A percentile compares a stretch with the other conserved stretches of the same genome.
Evolutionary conservation across 805 yeast genomes (phyloP).

Genomic region (Lachancea nothofagi): DNA sequence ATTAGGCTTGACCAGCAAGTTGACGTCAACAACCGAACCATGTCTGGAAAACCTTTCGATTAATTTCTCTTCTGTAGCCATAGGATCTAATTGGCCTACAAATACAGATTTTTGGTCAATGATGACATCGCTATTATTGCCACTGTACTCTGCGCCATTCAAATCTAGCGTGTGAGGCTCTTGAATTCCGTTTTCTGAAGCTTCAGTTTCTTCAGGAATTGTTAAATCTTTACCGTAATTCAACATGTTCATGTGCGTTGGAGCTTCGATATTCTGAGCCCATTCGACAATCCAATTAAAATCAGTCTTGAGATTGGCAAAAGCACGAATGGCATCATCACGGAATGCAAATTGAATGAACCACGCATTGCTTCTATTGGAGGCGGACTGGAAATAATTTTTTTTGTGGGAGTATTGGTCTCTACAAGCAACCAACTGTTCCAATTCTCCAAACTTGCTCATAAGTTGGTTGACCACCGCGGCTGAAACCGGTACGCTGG

Average conservation of each 20-base stretch:
- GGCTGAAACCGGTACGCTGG: conserved; percentile 16
- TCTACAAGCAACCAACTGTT: conserved; percentile 47
- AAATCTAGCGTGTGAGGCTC: too few relatives aligned
- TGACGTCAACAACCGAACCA: conserved; percentile 56
- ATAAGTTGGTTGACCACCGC: conserved; percentile 38
- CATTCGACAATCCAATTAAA: conserved; percentile 63
- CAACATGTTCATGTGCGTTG: conserved; percentile 32
- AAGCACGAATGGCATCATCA: conserved; percentile 84
- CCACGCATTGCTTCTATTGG: conserved; percentile 46
- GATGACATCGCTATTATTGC: conserved; percentile 21
- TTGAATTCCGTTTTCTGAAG: background rate
- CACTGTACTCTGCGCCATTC: background rate
- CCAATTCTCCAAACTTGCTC: conserved; percentile 66
- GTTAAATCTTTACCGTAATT: background rate
- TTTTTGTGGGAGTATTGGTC: conserved; percentile 21
- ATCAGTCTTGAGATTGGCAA: conserved; percentile 57
- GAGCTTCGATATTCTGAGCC: conserved; percentile 76
- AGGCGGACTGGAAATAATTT: conserved; percentile 17
- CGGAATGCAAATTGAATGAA: conserved; percentile 73
- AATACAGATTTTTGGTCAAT: conserved; percentile 72
- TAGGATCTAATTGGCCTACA: conserved; percentile 63
- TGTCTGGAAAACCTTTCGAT: conserved; percentile 56
- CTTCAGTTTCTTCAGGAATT: conserved; percentile 1
- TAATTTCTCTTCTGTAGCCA: conserved; percentile 51
- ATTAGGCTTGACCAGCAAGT: conserved; percentile 48